These are phyloP conservation scores for Gyromitra esculenta DNA, from an alignment of 2,329 filamentous ascomycete genomes.

Conservation along the genomic window DNA sequence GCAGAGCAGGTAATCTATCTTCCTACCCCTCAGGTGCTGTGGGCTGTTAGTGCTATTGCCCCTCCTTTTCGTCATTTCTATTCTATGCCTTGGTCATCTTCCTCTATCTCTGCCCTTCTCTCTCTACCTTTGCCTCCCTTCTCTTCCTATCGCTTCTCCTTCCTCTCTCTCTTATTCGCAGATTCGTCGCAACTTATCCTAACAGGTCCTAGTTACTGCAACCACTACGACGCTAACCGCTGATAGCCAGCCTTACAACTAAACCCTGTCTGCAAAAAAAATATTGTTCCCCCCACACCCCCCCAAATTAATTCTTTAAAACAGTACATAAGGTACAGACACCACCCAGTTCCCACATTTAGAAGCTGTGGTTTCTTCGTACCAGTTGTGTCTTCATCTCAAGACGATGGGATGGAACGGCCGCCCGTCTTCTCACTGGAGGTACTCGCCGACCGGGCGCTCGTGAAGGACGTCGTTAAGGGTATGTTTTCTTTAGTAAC, in stretches of 20 bases:
- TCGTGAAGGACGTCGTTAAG: conserved; percentile 91
- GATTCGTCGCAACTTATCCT: conserved; percentile 6
- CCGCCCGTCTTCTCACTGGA: conserved; percentile 92
- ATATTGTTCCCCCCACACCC: background rate
- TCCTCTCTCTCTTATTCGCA: conserved; percentile 22
- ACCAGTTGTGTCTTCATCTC: conserved; percentile 41
- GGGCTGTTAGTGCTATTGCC: conserved; percentile 30
- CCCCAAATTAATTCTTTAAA: background rate
- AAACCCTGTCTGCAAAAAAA: conserved; percentile 28
- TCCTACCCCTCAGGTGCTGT: conserved; percentile 44
- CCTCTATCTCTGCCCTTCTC: background rate
- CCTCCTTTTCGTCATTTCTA: conserved; percentile 50
- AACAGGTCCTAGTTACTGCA: conserved; percentile 34
- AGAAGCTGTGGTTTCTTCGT: conserved; percentile 25
- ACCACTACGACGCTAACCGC: conserved; percentile 46
- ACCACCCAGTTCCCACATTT: conserved; percentile 23
- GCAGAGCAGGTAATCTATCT: background rate
- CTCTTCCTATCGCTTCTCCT: conserved; percentile 7
- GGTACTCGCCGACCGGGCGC: conserved; percentile 88
- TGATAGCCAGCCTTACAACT: conserved; percentile 38
- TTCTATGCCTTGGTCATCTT: conserved; percentile 15
- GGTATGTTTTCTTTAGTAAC: conserved; percentile 66
- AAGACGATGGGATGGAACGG: conserved; percentile 67
- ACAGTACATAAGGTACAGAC: conserved; percentile 34
- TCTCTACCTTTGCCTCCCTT: background rate